phyloP scores from a whole-genome alignment of 2,329 filamentous ascomycete genomes.

The Fusarium nisikadoi region DNA sequence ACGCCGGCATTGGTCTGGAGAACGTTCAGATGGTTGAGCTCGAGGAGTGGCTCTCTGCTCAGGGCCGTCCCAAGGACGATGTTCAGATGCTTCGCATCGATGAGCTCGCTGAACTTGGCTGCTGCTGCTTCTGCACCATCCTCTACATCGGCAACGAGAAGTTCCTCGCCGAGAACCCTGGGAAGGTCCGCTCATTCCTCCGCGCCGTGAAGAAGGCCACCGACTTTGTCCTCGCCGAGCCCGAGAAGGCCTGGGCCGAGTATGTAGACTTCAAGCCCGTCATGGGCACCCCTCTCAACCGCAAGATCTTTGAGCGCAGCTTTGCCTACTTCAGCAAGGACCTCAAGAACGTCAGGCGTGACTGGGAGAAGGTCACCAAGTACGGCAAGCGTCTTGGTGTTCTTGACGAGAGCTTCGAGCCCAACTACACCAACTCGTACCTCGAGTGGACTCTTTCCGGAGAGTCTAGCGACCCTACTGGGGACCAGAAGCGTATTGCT shows the following conservation, averaged over 20 bases:
- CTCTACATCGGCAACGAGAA: constrained; percentile 82
- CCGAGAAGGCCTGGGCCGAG: constrained; percentile 71
- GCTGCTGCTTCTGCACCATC: constrained; percentile 86
- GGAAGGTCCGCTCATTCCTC: constrained; percentile 74
- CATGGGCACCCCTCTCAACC: constrained; percentile 75
- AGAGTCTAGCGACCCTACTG: constrained; percentile 73
- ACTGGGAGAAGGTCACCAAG: constrained; percentile 81
- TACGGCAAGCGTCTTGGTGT: constrained; percentile 81
- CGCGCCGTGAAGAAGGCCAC: constrained; percentile 79
- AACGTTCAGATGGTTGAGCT: constrained; percentile 88
- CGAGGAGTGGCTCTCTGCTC: constrained; percentile 75
- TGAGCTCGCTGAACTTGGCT: constrained; percentile 80
- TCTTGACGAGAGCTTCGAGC: constrained; percentile 68
- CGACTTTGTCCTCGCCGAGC: constrained; percentile 74
- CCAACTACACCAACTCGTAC: constrained; percentile 81
- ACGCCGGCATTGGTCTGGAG: constrained; percentile 80
- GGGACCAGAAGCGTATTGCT: constrained; percentile 80
- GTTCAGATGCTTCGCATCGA: constrained; percentile 86
- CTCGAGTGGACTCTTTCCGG: constrained; percentile 72
- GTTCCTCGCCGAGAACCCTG: constrained; percentile 74
- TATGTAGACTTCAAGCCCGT: constrained; percentile 78
- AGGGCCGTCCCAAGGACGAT: constrained; percentile 71
- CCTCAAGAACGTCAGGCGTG: constrained; percentile 77
- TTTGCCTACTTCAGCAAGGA: constrained; percentile 81
- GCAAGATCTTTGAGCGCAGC: constrained; percentile 82